Evolutionary conservation across 371 early-diverging fungal genomes (phyloP).

Genomic region (Cokeromyces recurvatus): DNA sequence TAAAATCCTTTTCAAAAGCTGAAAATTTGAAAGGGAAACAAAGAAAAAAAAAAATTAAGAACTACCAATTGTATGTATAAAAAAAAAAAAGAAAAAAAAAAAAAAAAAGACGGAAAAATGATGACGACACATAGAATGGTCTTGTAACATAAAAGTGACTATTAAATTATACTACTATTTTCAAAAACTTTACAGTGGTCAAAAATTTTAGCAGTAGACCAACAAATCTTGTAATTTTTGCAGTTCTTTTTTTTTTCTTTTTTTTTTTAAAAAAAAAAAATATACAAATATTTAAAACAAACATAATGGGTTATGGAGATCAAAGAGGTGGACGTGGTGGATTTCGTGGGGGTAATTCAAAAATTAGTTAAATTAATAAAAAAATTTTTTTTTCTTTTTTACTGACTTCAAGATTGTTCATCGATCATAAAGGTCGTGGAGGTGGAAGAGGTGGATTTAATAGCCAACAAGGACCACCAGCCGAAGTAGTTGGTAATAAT

Average conservation of each 20-base stretch:
- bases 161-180: too few relatives aligned
- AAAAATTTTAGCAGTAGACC: constrained; percentile 47
- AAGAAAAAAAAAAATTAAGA: too few relatives aligned
- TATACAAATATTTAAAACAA: constrained; percentile 28
- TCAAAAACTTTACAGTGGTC: too few relatives aligned
- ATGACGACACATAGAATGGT: too few relatives aligned
- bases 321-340: constrained; percentile 38
- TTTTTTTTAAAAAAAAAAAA: not conserved
- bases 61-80: constrained; percentile 16
- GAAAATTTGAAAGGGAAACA: too few relatives aligned
- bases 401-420: too few relatives aligned
- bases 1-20: too few relatives aligned
- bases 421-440: constrained; percentile 37
- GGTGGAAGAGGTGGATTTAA: constrained; percentile 69
- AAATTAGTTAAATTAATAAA: not conserved
- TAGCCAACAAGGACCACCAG: constrained; percentile 73
- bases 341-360: constrained; percentile 35
- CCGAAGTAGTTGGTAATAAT: constrained; percentile 65
- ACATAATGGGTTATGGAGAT: constrained; percentile 46
- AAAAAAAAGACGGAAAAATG: too few relatives aligned
- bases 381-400: too few relatives aligned
- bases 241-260: too few relatives aligned
- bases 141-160: too few relatives aligned
- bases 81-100: too few relatives aligned
- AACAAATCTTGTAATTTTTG: constrained; percentile 49